Percentiles rank a stretch among this genome's conserved stretches.
phyloP scores from a whole-genome alignment of 768 basidiomycete species.

The Suillus fuscotomentosus region DNA sequence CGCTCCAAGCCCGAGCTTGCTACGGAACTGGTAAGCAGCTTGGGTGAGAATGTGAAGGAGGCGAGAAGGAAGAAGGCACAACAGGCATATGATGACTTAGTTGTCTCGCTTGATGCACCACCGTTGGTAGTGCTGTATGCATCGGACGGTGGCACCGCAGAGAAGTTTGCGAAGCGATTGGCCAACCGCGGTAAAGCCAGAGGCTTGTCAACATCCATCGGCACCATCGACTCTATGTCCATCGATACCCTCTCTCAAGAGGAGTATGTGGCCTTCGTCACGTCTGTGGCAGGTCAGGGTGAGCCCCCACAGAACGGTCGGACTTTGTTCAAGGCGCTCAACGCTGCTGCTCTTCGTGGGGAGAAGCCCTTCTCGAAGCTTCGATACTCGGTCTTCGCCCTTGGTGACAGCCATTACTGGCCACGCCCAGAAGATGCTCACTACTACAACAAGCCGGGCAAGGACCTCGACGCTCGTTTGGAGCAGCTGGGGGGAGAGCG shows the following conservation, averaged over 20 bases:
- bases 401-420: constrained; percentile 99
- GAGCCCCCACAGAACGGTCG: constrained; percentile 97
- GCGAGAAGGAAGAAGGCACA: constrained; percentile 80
- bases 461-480: constrained; percentile 83
- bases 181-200: constrained; percentile 79
- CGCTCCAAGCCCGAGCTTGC: constrained; percentile 80
- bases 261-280: constrained; percentile 78
- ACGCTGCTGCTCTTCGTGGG: constrained; percentile 50
- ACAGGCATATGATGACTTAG: constrained; percentile 79
- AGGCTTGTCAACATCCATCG: constrained; percentile 73
- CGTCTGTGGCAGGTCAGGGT: constrained; percentile 94
- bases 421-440: constrained; percentile 94
- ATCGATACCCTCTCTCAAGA: constrained; percentile 75
- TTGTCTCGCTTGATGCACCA: constrained; percentile 84
- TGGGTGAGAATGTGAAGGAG: constrained; percentile 82
- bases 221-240: constrained; percentile 79
- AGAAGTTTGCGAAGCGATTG: constrained; percentile 92
- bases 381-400: constrained; percentile 83
- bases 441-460: constrained; percentile 96
- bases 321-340: constrained; percentile 82
- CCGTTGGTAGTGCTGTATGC: constrained; percentile 90
- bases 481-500: constrained; percentile 79
- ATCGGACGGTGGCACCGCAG: constrained; percentile 93
- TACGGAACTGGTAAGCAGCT: constrained; percentile 74
- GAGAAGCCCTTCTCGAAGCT: constrained; percentile 62